Evolutionary conservation across 192 early-diverging fungal species (phyloP).

Genomic region (Umbelopsis ramanniana): DNA sequence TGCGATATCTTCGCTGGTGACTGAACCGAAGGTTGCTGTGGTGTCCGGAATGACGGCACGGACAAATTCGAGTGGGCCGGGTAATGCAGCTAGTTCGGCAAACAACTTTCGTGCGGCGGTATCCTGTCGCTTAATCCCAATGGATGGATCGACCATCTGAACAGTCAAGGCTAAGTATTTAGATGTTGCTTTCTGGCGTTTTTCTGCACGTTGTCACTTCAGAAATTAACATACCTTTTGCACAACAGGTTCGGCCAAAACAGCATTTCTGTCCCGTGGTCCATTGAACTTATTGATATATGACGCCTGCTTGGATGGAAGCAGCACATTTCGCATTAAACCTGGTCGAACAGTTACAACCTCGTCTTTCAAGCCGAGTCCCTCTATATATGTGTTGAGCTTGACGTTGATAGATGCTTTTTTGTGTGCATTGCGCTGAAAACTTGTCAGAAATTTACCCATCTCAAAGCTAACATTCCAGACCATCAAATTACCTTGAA

Average conservation of each 20-base stretch:
- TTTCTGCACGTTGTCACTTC: background rate
- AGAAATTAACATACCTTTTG: background rate
- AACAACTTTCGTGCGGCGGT: conserved; percentile 24
- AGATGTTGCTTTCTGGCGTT: background rate
- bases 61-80: conserved; percentile 26
- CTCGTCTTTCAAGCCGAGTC: conserved; percentile 38
- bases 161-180: background rate
- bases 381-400: conserved; percentile 38
- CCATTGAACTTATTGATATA: conserved; percentile 30
- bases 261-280: conserved; percentile 18
- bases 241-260: background rate
- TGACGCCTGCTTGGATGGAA: conserved; percentile 33
- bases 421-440: conserved; percentile 35
- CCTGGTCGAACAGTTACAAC: conserved; percentile 44
- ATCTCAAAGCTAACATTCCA: background rate
- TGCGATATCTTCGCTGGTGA: conserved; percentile 39
- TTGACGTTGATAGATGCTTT: conserved; percentile 38
- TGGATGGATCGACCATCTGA: background rate
- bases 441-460: background rate
- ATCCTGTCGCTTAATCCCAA: conserved; percentile 6
- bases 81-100: conserved; percentile 19
- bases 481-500: background rate
- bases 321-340: conserved; percentile 43
- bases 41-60: conserved; percentile 35
- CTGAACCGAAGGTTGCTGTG: conserved; percentile 43